Conservation (phyloP, 2,329 filamentous ascomycete genomes). For the Stromatinia cepivora region DNA sequence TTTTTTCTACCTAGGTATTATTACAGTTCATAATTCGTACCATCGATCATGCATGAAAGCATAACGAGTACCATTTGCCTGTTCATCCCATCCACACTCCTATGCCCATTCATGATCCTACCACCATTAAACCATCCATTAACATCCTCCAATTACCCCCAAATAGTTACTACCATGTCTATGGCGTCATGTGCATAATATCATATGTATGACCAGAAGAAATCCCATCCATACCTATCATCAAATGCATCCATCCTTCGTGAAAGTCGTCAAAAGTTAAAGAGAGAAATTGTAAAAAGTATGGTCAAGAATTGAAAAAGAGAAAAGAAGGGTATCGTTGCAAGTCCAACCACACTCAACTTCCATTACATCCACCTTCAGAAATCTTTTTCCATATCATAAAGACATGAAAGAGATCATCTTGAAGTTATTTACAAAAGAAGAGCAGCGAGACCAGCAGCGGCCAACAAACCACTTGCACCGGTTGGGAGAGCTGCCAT, state of each 20-base stretch:
- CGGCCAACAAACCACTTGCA: slow-evolving; percentile 36
- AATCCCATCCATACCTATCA: slow-evolving; percentile 18
- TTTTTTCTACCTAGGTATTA: background rate
- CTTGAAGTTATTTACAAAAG: slow-evolving; percentile 36
- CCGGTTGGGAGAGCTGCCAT: slow-evolving; percentile 26
- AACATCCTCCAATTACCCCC: slow-evolving; percentile 11
- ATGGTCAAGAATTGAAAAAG: slow-evolving; percentile 30
- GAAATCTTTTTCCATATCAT: slow-evolving; percentile 25
- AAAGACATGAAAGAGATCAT: slow-evolving; percentile 6
- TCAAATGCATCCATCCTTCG: slow-evolving; percentile 13
- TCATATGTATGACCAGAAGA: slow-evolving; percentile 16
- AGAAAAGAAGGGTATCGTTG: slow-evolving; percentile 33
- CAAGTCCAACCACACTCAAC: slow-evolving; percentile 19
- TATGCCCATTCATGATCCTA: background rate
- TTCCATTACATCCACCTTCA: slow-evolving; percentile 23
- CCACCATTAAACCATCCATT: slow-evolving; percentile 14
- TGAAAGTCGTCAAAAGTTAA: slow-evolving; percentile 22
- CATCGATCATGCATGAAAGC: background rate
- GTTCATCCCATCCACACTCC: slow-evolving; percentile 2
- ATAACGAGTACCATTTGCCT: background rate
- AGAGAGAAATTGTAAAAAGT: slow-evolving; percentile 20
- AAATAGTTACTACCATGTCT: slow-evolving; percentile 14
- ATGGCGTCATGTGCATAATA: slow-evolving; percentile 13
- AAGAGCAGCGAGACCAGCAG: slow-evolving; percentile 38
- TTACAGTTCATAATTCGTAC: slow-evolving; percentile 5